These are phyloP conservation scores for Scheffersomyces amazonensis DNA, from an alignment of 805 yeast species.

Conservation along the genomic window DNA sequence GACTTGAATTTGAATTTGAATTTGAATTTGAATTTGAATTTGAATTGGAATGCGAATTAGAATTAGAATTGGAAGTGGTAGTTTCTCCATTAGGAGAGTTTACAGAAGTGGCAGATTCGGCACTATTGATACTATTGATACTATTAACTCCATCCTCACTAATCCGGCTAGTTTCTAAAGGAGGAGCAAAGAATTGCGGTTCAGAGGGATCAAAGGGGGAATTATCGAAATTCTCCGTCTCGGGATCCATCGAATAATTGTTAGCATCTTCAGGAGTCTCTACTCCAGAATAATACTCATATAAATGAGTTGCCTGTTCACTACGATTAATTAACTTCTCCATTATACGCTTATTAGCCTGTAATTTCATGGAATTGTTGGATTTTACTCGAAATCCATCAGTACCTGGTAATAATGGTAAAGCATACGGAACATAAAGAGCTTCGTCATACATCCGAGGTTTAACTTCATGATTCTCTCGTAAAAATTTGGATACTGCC, in stretches of 20 bases:
- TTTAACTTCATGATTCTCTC: constrained; percentile 71
- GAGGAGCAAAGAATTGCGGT: constrained; percentile 80
- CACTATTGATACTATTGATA: neutral
- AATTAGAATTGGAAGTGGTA: constrained; percentile 6
- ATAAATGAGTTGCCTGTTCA: constrained; percentile 88
- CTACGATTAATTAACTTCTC: constrained; percentile 76
- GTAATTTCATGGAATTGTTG: constrained; percentile 48
- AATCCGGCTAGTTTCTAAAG: constrained; percentile 18
- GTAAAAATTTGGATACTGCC: constrained; percentile 61
- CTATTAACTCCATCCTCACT: constrained; percentile 9
- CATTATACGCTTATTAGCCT: constrained; percentile 51
- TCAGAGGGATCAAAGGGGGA: constrained; percentile 86
- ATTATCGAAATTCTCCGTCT: constrained; percentile 34
- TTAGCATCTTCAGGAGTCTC: constrained; percentile 60
- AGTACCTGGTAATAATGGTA: constrained; percentile 83
- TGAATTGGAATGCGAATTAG: constrained; percentile 1
- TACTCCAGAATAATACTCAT: constrained; percentile 83
- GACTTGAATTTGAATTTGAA: neutral
- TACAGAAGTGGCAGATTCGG: neutral
- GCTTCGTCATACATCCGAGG: constrained; percentile 91
- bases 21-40: constrained; percentile 6
- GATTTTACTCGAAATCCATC: constrained; percentile 76
- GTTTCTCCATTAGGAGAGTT: neutral
- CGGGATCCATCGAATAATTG: constrained; percentile 47
- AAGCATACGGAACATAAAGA: constrained; percentile 82